A percentile compares a stretch with the other conserved stretches of the same genome.
These are phyloP conservation scores for Penicillium sclerotiorum DNA, from an alignment of 2,329 filamentous ascomycete species.

Conservation along the genomic window DNA sequence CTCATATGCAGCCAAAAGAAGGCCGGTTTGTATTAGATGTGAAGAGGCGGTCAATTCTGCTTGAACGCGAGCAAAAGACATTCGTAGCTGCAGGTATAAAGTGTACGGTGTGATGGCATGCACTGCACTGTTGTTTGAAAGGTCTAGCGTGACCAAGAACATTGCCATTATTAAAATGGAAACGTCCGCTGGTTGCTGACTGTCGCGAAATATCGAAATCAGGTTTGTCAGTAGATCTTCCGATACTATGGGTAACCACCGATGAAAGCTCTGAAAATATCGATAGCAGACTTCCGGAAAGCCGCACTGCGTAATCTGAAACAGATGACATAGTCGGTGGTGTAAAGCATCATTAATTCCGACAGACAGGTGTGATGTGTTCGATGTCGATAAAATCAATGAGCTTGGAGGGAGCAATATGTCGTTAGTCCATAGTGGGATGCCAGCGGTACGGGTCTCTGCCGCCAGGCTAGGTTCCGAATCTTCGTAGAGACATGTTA, in stretches of 20 bases:
- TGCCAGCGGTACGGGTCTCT: neutral
- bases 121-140: neutral
- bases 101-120: neutral
- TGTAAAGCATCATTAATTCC: neutral
- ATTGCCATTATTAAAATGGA: conserved; percentile 5
- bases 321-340: neutral
- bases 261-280: conserved; percentile 3
- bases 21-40: neutral
- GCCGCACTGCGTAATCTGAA: neutral
- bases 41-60: neutral
- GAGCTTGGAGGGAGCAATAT: neutral
- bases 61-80: neutral
- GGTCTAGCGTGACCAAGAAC: neutral
- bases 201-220: neutral
- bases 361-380: neutral
- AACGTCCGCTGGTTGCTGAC: neutral
- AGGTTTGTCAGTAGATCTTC: neutral
- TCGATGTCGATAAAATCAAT: neutral
- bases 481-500: conserved; percentile 3
- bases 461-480: neutral
- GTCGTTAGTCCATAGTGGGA: neutral
- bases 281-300: conserved; percentile 2
- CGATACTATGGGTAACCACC: conserved; percentile 6
- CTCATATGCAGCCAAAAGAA: conserved; percentile 5
- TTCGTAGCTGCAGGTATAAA: conserved; percentile 1